Base-by-base conservation (phyloP, 2,329 filamentous ascomycete genomes). In the Hirsutella thompsonii region DNA sequence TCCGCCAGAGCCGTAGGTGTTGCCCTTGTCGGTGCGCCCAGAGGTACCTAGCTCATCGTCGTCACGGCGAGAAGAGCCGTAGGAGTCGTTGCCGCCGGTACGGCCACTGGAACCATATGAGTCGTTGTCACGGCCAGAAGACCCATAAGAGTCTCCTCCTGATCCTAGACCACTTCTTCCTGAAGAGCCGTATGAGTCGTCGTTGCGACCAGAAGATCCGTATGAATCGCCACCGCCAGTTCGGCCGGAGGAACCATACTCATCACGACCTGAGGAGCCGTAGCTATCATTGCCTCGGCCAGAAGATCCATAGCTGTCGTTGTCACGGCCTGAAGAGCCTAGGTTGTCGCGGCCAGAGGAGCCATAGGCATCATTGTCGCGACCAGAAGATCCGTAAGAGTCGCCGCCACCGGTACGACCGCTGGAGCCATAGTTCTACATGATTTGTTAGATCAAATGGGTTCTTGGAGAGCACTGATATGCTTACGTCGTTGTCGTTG, bases 401-500 rank as follows among this genome's bases (percentile, higher is more conserved):
- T 45, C 51, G 56, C 43, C 57, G 29, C 29, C 29, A 2, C 29
- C 29, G 29, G 29, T 50, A 48, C 23, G 42, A 37, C 14, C 10
- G 5, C 49, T 49, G 41, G 52, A 55, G 44, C 54, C 50, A 45
- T 55, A 56, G 32, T 19, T 34, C 48, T 50, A 21, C 6, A 9
- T 6, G 16, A 30, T n/a, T n/a, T 9, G 20, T 18, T 19, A 21
- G n/a, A 23, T 36, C 6, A 37, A 35, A 8, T 9, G 11, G 20
- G 13, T 19, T 36, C 23, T 2, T 3, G 1, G 18, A 19, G 13
- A 5, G 11, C n/a, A 8, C 6, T 4, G 9, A 13, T n/a, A 19
- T 20, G 45, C 56, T 55, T 47, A 59, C 58, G 54, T 60, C 39
- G 44, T 52, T 47, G 43, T 59, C 57, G 60, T 67, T 61, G 47